Evolutionary conservation across 805 yeast species (phyloP).

Genomic region (Sugiyamaella smithiae): DNA sequence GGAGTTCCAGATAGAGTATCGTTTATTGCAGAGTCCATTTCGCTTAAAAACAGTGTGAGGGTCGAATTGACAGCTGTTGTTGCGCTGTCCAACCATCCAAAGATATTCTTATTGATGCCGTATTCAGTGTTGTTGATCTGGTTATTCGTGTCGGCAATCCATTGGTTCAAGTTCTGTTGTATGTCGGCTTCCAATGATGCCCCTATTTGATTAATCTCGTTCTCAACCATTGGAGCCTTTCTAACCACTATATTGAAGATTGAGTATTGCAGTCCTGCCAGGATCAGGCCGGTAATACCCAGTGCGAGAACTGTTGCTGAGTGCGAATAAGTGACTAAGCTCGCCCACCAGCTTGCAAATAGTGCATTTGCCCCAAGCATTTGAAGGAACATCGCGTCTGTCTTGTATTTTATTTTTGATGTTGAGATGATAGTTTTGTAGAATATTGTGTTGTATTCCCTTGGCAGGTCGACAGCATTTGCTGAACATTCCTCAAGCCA

Average conservation of each 20-base stretch:
- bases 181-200: background rate
- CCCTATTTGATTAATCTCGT: background rate
- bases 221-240: background rate
- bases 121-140: constrained; percentile 50
- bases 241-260: background rate
- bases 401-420: background rate
- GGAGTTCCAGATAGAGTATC: constrained; percentile 67
- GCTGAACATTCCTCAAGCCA: constrained; percentile 1
- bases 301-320: background rate
- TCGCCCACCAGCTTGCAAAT: constrained; percentile 1
- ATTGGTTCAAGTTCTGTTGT: constrained; percentile 26
- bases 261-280: background rate
- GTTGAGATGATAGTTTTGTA: background rate
- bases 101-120: constrained; percentile 57
- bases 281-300: background rate
- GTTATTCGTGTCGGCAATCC: constrained; percentile 58
- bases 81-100: constrained; percentile 62
- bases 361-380: background rate
- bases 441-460: background rate
- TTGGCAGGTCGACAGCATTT: background rate
- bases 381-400: background rate
- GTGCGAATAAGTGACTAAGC: background rate
- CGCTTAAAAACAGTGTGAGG: constrained; percentile 50
- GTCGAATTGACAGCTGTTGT: constrained; percentile 61
- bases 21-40: constrained; percentile 57